Percentiles rank a stretch among this genome's conserved stretches.
Conservation (phyloP, 1,284 basidiomycete genomes). For the Trichosporon sp. region DNA sequence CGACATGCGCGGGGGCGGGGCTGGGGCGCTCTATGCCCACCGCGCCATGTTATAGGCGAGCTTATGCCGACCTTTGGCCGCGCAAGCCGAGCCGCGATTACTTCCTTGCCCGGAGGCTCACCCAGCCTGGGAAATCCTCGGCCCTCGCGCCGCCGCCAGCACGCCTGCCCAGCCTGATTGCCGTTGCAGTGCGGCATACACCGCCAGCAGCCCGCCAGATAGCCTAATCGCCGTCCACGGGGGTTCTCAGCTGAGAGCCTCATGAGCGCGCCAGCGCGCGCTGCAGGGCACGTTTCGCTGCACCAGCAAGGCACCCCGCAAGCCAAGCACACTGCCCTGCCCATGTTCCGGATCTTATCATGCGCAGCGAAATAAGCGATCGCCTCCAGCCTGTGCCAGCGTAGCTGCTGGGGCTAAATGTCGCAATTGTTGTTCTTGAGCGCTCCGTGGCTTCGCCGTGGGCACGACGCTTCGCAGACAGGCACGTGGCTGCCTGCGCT, state of each 20-base stretch:
- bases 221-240: background rate
- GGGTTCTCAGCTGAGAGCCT: background rate
- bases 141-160: background rate
- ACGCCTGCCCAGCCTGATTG: no score
- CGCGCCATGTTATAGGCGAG: background rate
- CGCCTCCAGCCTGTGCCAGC: no score
- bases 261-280: background rate
- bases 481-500: background rate
- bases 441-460: background rate
- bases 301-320: background rate
- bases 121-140: background rate
- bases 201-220: background rate
- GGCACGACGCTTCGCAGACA: background rate
- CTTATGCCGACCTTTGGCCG: slow-evolving; percentile 3
- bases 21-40: background rate
- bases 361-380: background rate
- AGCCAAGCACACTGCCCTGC: background rate
- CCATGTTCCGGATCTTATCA: background rate
- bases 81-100: background rate
- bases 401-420: no score
- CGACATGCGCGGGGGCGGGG: background rate
- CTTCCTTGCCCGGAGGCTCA: background rate
- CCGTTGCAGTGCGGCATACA: background rate
- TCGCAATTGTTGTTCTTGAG: no score
- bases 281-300: background rate